These are phyloP conservation scores for Chalciporus piperatoides DNA, from an alignment of 1,284 basidiomycete genomes.

Conservation along the genomic window DNA sequence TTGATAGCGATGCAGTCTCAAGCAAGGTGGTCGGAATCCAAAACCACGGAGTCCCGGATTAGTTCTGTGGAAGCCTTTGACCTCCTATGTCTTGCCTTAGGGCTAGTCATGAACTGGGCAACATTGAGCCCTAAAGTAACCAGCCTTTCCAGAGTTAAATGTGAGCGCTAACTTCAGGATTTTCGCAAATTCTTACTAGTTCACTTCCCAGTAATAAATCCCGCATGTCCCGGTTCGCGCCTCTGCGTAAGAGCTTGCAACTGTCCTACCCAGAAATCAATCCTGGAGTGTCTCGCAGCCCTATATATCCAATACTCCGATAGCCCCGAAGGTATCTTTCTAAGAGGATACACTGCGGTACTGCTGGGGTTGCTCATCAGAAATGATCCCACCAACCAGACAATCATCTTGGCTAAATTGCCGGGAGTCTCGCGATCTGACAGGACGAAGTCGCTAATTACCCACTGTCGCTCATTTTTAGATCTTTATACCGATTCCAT, in stretches of 20 bases:
- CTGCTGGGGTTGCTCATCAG: slow-evolving; percentile 68
- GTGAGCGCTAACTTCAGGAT: slow-evolving; percentile 35
- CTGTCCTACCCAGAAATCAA: slow-evolving; percentile 42
- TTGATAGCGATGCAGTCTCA: slow-evolving; percentile 42
- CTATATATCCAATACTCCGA: slow-evolving; percentile 18
- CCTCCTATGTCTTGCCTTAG: slow-evolving; percentile 64
- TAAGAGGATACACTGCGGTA: slow-evolving; percentile 66
- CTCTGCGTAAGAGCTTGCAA: slow-evolving; percentile 47
- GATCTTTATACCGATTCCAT: slow-evolving; percentile 44
- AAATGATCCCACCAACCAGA: slow-evolving; percentile 42
- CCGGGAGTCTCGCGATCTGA: slow-evolving; percentile 34
- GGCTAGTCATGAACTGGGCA: slow-evolving; percentile 67
- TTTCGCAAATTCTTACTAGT: background rate
- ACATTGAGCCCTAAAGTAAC: slow-evolving; percentile 51
- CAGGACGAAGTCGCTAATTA: slow-evolving; percentile 46
- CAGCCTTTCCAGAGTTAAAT: slow-evolving; percentile 41
- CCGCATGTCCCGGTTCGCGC: slow-evolving; percentile 44
- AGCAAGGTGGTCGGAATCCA: slow-evolving; percentile 22
- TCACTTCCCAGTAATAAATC: slow-evolving; percentile 40
- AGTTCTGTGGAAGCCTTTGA: slow-evolving; percentile 48
- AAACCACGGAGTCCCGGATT: slow-evolving; percentile 6
- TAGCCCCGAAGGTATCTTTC: slow-evolving; percentile 40
- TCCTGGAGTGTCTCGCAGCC: slow-evolving; percentile 34
- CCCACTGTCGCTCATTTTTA: slow-evolving; percentile 55
- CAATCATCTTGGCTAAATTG: slow-evolving; percentile 42